phyloP scores from a whole-genome alignment of 2,329 filamentous ascomycete species.

The Simplicillium aogashimaense region DNA sequence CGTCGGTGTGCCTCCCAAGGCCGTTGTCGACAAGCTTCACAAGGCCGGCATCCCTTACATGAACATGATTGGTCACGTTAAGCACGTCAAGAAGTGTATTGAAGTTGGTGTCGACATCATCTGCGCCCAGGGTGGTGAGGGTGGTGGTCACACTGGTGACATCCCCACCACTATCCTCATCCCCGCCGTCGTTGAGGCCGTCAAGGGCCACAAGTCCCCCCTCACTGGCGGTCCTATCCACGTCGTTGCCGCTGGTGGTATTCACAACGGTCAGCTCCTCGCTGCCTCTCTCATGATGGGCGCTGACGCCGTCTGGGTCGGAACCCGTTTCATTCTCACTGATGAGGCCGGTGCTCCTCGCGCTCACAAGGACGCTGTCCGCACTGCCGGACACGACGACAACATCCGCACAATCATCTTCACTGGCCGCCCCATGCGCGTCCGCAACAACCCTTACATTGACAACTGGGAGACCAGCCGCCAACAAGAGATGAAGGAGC shows the following conservation, averaged over 20 bases:
- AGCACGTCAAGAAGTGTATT: constrained; percentile 95
- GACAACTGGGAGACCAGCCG: constrained; percentile 94
- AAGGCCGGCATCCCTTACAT: constrained; percentile 84
- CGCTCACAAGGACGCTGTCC: constrained; percentile 90
- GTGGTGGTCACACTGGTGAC: constrained; percentile 92
- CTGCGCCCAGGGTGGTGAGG: constrained; percentile 96
- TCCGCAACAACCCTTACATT: constrained; percentile 91
- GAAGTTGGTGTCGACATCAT: constrained; percentile 91
- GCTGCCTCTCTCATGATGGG: constrained; percentile 90
- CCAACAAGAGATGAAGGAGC: constrained; percentile 78
- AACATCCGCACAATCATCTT: constrained; percentile 97
- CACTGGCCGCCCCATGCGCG: constrained; percentile 88
- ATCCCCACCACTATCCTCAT: constrained; percentile 89
- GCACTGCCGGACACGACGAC: constrained; percentile 86
- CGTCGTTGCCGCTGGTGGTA: constrained; percentile 86
- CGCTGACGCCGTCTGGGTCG: constrained; percentile 88
- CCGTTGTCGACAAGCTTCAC: constrained; percentile 85
- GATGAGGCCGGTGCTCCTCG: constrained; percentile 92
- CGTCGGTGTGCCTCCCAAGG: constrained; percentile 84
- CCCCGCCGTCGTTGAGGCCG: constrained; percentile 77
- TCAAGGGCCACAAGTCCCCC: constrained; percentile 72
- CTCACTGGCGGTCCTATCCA: constrained; percentile 81
- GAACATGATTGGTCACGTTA: constrained; percentile 99
- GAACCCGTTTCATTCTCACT: constrained; percentile 87
- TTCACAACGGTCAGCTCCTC: constrained; percentile 84